A percentile compares a stretch with the other conserved stretches of the same genome.
These are phyloP conservation scores for Saccharomycopsis javanensis DNA, from an alignment of 805 yeast species.

Conservation along the genomic window DNA sequence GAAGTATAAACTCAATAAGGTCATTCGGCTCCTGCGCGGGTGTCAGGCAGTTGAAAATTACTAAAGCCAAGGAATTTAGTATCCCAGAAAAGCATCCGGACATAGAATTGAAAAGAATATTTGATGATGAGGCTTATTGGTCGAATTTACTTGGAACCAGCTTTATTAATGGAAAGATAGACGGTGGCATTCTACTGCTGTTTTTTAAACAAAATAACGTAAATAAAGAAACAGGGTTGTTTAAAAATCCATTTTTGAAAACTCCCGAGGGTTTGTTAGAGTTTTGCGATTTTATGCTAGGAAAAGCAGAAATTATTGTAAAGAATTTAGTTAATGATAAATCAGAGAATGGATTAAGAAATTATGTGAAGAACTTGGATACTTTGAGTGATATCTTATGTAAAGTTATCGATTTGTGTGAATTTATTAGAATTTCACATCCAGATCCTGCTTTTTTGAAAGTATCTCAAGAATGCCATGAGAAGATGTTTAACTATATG, in stretches of 20 bases:
- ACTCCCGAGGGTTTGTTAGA: constrained; percentile 61
- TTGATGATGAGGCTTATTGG: constrained; percentile 57
- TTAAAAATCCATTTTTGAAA: constrained; percentile 59
- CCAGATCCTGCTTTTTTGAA: constrained; percentile 61
- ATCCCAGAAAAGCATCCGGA: not conserved
- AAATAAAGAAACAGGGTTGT: constrained; percentile 46
- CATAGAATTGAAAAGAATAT: constrained; percentile 26
- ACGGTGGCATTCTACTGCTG: not conserved
- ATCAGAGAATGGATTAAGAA: constrained; percentile 33
- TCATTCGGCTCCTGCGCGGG: not conserved
- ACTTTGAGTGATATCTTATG: constrained; percentile 81
- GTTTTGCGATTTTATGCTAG: constrained; percentile 59
- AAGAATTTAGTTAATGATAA: constrained; percentile 41
- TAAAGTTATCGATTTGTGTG: constrained; percentile 88
- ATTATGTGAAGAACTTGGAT: constrained; percentile 62
- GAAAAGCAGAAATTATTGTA: constrained; percentile 54
- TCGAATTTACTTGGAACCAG: constrained; percentile 14
- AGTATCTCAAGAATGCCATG: constrained; percentile 85
- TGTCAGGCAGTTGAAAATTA: not conserved
- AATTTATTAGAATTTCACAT: constrained; percentile 81
- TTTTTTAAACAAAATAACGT: constrained; percentile 31
- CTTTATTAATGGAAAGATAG: constrained; percentile 15
- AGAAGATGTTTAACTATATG: constrained; percentile 87
- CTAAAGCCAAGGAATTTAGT: not conserved
- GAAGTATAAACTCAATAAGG: not conserved